A percentile compares a stretch with the other conserved stretches of the same genome.
Conservation (phyloP, 768 basidiomycete species). For the Calvatia gigantea region DNA sequence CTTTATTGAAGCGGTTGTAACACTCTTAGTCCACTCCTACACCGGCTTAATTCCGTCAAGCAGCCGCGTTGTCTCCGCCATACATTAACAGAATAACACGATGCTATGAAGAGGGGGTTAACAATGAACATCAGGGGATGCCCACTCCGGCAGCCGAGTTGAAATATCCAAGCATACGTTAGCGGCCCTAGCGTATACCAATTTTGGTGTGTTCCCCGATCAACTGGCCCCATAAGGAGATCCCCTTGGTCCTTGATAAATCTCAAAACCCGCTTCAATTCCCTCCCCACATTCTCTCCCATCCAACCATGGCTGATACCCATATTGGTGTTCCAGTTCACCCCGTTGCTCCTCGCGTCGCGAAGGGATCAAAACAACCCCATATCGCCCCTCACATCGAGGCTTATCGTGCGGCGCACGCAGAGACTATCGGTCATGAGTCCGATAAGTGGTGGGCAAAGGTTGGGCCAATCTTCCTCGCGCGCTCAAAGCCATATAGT, state of each 20-base stretch:
- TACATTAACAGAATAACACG: slow-evolving; percentile 7
- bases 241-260: slow-evolving; percentile 1
- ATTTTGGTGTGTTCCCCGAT: slow-evolving; percentile 4
- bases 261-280: neutral
- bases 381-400: slow-evolving; percentile 78
- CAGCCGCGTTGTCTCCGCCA: slow-evolving; percentile 24
- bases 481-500: neutral
- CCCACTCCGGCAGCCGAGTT: no score
- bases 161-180: no score
- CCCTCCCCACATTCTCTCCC: slow-evolving; percentile 16
- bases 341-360: slow-evolving; percentile 75
- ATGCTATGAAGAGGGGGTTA: no score
- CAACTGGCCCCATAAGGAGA: slow-evolving; percentile 3
- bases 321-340: slow-evolving; percentile 40
- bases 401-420: slow-evolving; percentile 69
- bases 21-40: slow-evolving; percentile 8
- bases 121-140: no score
- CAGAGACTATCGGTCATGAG: slow-evolving; percentile 67
- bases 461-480: slow-evolving; percentile 70
- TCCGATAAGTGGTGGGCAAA: slow-evolving; percentile 87
- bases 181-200: neutral
- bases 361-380: slow-evolving; percentile 58
- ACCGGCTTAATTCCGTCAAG: slow-evolving; percentile 24
- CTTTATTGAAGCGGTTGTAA: no score
- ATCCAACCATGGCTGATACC: slow-evolving; percentile 36